phyloP scores from a whole-genome alignment of 129 eudicot genomes.

The Centrapalus pauciflorus region DNA sequence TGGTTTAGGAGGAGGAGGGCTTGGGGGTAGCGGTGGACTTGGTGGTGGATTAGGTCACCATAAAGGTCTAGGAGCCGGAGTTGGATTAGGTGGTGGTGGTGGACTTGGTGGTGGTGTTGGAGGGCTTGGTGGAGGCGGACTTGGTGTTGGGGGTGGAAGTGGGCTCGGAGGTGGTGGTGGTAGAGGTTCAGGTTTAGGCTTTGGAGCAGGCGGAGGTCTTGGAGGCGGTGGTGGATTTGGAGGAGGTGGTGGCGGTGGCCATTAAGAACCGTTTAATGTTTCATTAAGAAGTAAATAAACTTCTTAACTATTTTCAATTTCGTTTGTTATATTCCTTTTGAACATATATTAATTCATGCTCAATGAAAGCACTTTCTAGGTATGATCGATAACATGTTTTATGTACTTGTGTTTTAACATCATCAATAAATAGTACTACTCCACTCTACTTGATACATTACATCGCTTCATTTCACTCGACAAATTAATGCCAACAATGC shows the following conservation, averaged over 20 bases:
- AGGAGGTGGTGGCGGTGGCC: conserved; percentile 7
- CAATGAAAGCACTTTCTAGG: background rate
- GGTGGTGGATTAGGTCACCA: background rate
- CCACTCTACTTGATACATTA: background rate
- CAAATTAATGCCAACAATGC: too few species aligned
- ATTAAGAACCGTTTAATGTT: background rate
- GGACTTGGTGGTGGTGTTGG: conserved; percentile 1
- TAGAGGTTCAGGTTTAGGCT: background rate
- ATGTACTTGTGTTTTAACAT: background rate
- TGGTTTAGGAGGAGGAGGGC: background rate
- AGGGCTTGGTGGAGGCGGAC: background rate
- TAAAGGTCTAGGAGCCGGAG: background rate
- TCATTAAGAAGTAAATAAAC: background rate
- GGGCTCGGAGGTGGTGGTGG: conserved; percentile 1
- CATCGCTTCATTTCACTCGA: background rate
- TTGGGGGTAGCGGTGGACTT: background rate
- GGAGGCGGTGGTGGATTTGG: conserved; percentile 9
- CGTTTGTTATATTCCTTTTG: background rate
- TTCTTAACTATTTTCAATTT: background rate
- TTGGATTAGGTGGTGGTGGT: background rate
- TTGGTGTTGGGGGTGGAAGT: background rate
- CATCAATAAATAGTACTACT: background rate
- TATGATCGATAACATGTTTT: background rate
- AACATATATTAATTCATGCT: background rate
- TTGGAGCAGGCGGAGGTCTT: background rate